Conservation (phyloP, 495 filamentous ascomycete genomes). For the Hypoxylon rickii region DNA sequence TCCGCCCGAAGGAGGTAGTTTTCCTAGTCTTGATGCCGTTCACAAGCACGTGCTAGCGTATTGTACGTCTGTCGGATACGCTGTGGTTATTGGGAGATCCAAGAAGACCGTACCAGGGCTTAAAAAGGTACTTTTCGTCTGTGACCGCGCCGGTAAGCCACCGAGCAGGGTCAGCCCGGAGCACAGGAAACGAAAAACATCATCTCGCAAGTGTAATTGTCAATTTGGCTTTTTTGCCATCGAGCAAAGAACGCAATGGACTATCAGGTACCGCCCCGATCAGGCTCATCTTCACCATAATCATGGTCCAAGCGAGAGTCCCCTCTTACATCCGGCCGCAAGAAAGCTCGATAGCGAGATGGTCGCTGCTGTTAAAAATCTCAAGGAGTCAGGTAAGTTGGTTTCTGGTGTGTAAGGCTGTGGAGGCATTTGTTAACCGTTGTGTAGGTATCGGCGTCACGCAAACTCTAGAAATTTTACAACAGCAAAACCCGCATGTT, state of each 20-base stretch:
- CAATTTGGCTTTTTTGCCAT: conserved; percentile 63
- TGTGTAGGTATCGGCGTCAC: conserved; percentile 56
- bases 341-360: conserved; percentile 62
- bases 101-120: conserved; percentile 62
- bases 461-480: conserved; percentile 59
- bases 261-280: conserved; percentile 58
- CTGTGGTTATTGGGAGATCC: conserved; percentile 61
- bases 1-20: conserved; percentile 59
- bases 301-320: conserved; percentile 60
- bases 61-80: conserved; percentile 61
- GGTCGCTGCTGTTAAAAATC: conserved; percentile 58
- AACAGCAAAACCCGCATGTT: conserved; percentile 58
- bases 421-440: conserved; percentile 25
- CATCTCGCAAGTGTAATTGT: conserved; percentile 61
- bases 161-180: conserved; percentile 57
- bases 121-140: conserved; percentile 63
- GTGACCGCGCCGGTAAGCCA: conserved; percentile 60
- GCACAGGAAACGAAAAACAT: conserved; percentile 59
- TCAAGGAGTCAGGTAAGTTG: conserved; percentile 59
- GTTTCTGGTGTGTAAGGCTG: background rate
- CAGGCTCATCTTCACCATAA: conserved; percentile 56
- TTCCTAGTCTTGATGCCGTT: conserved; percentile 57
- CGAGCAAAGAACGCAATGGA: conserved; percentile 61
- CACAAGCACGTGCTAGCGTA: conserved; percentile 57
- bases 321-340: conserved; percentile 58